Evolutionary conservation across 768 basidiomycete genomes (phyloP).

Genomic region (Amanita muscaria): DNA sequence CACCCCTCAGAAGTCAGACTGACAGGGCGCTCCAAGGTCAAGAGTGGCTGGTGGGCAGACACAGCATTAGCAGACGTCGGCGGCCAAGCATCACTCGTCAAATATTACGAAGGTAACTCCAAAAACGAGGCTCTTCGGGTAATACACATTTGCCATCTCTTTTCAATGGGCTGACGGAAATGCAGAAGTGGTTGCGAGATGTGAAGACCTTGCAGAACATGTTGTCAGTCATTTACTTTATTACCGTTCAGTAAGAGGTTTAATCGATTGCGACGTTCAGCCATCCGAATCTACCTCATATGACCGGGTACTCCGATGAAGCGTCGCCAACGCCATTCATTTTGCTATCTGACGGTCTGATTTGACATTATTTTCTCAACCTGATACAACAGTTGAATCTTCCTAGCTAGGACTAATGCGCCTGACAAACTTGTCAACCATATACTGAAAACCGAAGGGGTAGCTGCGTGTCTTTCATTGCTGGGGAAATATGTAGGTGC

Average conservation of each 20-base stretch:
- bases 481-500: conserved; percentile 15
- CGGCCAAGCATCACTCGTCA: conserved; percentile 32
- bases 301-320: conserved; percentile 40
- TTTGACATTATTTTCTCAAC: not conserved
- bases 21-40: conserved; percentile 26
- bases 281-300: conserved; percentile 36
- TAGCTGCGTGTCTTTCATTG: conserved; percentile 27
- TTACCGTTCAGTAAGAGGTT: too few species aligned
- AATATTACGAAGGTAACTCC: conserved; percentile 32
- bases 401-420: conserved; percentile 31
- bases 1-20: conserved; percentile 40
- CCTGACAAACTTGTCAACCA: conserved; percentile 32
- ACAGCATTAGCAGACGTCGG: conserved; percentile 30
- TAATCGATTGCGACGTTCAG: not conserved
- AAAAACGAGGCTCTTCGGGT: conserved; percentile 26
- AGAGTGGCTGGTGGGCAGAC: conserved; percentile 42
- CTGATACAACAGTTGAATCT: not conserved
- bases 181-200: conserved; percentile 43
- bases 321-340: conserved; percentile 40
- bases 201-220: conserved; percentile 41
- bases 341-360: conserved; percentile 37
- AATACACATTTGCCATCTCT: not conserved
- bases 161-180: not conserved
- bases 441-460: conserved; percentile 24
- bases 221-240: too few species aligned